Percentiles rank a stretch among this genome's conserved stretches.
Evolutionary conservation across 306 rosid species (phyloP).

Genomic region (Medicago arabica): DNA sequence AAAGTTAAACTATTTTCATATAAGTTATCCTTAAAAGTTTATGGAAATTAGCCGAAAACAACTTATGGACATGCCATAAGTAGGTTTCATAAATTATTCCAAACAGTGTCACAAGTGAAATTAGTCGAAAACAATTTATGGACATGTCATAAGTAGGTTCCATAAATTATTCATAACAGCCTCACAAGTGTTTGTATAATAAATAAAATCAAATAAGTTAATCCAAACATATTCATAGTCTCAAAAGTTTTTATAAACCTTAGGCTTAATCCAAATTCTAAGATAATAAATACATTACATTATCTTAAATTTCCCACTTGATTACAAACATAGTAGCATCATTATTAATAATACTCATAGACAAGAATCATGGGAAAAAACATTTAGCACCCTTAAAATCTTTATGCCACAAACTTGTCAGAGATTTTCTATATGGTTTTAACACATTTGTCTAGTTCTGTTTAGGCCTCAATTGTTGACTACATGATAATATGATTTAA

Average conservation of each 20-base stretch:
- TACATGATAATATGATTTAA: neutral
- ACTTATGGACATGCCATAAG: neutral
- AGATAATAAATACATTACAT: neutral
- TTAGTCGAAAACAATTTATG: neutral
- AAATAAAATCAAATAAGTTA: too few relatives aligned
- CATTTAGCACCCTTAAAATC: slow-evolving; percentile 42
- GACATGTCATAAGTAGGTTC: neutral
- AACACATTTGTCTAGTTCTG: slow-evolving; percentile 25
- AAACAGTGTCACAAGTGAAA: neutral
- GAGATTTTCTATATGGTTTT: slow-evolving; percentile 33
- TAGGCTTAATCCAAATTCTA: neutral
- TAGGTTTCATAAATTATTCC: too few relatives aligned
- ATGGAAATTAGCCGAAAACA: neutral
- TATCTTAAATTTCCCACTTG: slow-evolving; percentile 27
- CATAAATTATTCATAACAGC: too few relatives aligned
- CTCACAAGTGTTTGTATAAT: too few relatives aligned
- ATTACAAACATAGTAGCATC: neutral
- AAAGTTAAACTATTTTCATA: too few relatives aligned
- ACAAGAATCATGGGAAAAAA: slow-evolving; percentile 38
- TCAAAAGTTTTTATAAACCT: too few relatives aligned
- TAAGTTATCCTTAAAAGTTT: neutral
- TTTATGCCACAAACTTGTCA: slow-evolving; percentile 31
- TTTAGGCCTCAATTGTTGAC: slow-evolving; percentile 53
- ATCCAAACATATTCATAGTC: too few relatives aligned
- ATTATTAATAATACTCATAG: slow-evolving; percentile 9